These are phyloP conservation scores for Tetrahymena malaccensis DNA, from an alignment of 73 alveolate species.

Conservation along the genomic window DNA sequence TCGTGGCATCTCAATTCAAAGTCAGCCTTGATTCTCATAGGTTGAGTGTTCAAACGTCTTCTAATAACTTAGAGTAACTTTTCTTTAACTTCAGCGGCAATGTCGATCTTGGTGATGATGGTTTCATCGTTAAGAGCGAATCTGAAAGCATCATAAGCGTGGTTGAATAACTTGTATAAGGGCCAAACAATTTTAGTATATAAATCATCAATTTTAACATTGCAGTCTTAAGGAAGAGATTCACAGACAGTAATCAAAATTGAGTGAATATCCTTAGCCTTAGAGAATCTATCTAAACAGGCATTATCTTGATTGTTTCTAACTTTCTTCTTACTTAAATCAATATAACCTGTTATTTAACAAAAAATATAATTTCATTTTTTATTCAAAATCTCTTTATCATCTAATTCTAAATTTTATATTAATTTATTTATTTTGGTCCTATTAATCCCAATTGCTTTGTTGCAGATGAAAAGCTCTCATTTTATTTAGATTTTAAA, in stretches of 20 bases:
- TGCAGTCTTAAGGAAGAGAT: conserved; percentile 12
- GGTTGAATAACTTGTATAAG: conserved; percentile 60
- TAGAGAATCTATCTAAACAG: conserved; percentile 25
- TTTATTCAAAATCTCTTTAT: not conserved
- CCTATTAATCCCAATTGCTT: not conserved
- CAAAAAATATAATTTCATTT: not conserved
- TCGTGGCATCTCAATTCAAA: conserved; percentile 74
- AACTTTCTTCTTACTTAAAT: conserved; percentile 81
- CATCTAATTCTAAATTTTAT: not conserved
- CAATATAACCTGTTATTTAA: conserved; percentile 59
- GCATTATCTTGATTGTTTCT: conserved; percentile 42
- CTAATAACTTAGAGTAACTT: conserved; percentile 64
- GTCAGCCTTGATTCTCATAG: conserved; percentile 78
- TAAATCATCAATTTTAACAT: conserved; percentile 42
- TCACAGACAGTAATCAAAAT: conserved; percentile 66
- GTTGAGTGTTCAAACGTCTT: conserved; percentile 72
- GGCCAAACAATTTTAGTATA: conserved; percentile 81
- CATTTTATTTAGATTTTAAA: too few species aligned
- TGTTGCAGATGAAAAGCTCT: not conserved
- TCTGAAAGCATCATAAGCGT: conserved; percentile 82
- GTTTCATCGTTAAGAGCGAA: conserved; percentile 30
- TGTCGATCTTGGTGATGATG: conserved; percentile 26
- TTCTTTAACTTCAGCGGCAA: conserved; percentile 50
- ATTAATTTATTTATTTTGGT: not conserved
- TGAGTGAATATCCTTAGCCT: conserved; percentile 79